Evolutionary conservation across 2,329 filamentous ascomycete genomes (phyloP).

Genomic region (Neonectria neomacrospora): DNA sequence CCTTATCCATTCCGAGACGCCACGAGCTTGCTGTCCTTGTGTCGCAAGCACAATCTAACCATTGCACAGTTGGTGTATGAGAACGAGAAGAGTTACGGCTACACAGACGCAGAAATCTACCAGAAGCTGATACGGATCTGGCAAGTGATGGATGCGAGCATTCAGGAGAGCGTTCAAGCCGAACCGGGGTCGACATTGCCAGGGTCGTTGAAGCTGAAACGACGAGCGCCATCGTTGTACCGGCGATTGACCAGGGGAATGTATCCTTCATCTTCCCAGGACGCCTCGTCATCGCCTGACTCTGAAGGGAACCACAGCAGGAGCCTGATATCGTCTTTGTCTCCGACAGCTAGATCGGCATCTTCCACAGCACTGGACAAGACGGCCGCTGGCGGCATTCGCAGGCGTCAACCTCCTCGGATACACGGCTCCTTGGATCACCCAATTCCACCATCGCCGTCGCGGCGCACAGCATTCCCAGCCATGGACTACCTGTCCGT

Average conservation of each 20-base stretch:
- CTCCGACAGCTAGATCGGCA: neutral
- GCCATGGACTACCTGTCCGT: constrained; percentile 63
- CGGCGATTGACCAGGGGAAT: constrained; percentile 57
- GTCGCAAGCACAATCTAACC: constrained; percentile 61
- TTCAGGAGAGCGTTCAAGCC: constrained; percentile 60
- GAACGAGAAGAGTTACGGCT: constrained; percentile 63
- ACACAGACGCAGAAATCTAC: constrained; percentile 60
- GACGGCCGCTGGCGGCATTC: neutral
- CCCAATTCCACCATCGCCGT: constrained; percentile 58
- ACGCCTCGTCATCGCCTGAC: neutral
- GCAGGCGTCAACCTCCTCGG: constrained; percentile 49
- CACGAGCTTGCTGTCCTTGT: constrained; percentile 57
- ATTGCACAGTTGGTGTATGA: constrained; percentile 64
- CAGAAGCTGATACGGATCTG: constrained; percentile 61
- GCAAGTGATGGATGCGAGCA: constrained; percentile 64
- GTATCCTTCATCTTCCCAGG: constrained; percentile 49
- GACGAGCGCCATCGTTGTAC: constrained; percentile 59
- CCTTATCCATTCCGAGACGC: constrained; percentile 61
- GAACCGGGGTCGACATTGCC: constrained; percentile 55
- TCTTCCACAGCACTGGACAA: neutral
- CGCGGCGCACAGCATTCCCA: constrained; percentile 59
- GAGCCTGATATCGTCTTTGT: neutral
- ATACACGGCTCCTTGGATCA: constrained; percentile 59
- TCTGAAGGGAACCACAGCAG: neutral
- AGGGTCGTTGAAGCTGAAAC: constrained; percentile 59